Conservation (phyloP, 768 basidiomycete species). For the Podaxis sp. region DNA sequence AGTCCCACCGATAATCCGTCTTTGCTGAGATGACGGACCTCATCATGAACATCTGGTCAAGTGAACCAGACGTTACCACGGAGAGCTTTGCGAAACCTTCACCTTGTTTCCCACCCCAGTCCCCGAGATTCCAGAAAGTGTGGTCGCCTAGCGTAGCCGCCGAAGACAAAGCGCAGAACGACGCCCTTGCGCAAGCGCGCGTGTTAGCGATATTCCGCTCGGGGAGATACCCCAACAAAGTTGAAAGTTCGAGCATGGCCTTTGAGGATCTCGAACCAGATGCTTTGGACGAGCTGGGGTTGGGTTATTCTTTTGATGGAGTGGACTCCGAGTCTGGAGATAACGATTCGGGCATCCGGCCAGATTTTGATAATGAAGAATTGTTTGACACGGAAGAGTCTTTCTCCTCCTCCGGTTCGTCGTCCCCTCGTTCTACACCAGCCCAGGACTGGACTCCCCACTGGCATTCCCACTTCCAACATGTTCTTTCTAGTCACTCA, state of each 20-base stretch:
- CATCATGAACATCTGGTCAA: slow-evolving; percentile 10
- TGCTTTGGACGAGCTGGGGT: neutral
- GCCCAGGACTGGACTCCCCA: neutral
- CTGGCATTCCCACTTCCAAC: neutral
- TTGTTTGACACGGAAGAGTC: neutral
- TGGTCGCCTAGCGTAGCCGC: neutral
- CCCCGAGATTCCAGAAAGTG: slow-evolving; percentile 3
- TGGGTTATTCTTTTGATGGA: neutral
- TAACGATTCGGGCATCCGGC: neutral
- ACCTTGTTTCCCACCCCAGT: slow-evolving; percentile 1
- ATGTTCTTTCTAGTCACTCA: slow-evolving; percentile 1
- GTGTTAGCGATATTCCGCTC: slow-evolving; percentile 10
- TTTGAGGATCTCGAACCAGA: slow-evolving; percentile 8
- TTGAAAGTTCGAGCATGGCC: neutral
- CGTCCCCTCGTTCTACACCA: slow-evolving; percentile 3
- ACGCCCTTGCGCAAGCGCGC: slow-evolving; percentile 4
- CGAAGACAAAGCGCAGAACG: neutral
- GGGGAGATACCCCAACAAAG: slow-evolving; percentile 3
- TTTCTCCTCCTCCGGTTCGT: neutral
- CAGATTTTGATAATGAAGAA: slow-evolving; percentile 8
- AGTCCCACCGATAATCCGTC: neutral
- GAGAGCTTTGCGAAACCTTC: neutral
- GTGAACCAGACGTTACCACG: neutral
- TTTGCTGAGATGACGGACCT: neutral
- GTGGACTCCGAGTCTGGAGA: neutral